These are phyloP conservation scores for Malus asiatica DNA, from an alignment of 306 rosid genomes.

Conservation along the genomic window DNA sequence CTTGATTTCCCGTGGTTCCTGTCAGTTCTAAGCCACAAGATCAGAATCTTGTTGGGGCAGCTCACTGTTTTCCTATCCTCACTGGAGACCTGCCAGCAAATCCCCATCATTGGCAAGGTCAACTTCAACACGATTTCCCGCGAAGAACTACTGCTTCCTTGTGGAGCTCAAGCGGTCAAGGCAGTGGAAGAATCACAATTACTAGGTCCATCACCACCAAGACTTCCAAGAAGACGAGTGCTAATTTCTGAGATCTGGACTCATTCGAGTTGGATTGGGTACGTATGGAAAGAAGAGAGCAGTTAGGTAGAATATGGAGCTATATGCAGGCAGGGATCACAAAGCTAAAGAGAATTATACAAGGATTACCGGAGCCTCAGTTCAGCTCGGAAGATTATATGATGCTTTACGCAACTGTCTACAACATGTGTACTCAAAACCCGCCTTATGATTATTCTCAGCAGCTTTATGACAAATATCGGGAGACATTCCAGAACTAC, in stretches of 20 bases:
- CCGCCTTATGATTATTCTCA: slow-evolving; percentile 19
- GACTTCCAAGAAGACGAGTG: no score
- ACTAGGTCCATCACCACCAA: no score
- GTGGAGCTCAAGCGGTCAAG: no score
- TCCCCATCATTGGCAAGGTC: slow-evolving; percentile 43
- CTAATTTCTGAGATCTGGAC: no score
- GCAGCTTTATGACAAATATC: slow-evolving; percentile 33
- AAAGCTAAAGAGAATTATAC: slow-evolving; percentile 9
- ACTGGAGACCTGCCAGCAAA: slow-evolving; percentile 8
- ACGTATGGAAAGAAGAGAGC: no score
- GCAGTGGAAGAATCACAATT: no score
- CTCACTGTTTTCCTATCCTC: slow-evolving; percentile 40
- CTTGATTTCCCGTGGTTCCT: slow-evolving; percentile 32
- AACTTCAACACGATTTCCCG: slow-evolving; percentile 17
- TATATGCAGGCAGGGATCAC: slow-evolving; percentile 12
- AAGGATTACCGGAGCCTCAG: not conserved
- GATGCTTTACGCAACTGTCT: slow-evolving; percentile 20
- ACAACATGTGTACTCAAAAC: slow-evolving; percentile 40
- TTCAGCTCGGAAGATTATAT: not conserved
- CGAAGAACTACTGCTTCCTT: no score
- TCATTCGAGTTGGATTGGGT: no score
- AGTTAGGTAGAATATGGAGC: not conserved
- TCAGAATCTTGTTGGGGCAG: slow-evolving; percentile 43
- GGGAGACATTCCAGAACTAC: slow-evolving; percentile 19
- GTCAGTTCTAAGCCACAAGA: slow-evolving; percentile 28